Conservation (phyloP, 192 early-diverging fungal species). For the Spinellus fusiger region DNA sequence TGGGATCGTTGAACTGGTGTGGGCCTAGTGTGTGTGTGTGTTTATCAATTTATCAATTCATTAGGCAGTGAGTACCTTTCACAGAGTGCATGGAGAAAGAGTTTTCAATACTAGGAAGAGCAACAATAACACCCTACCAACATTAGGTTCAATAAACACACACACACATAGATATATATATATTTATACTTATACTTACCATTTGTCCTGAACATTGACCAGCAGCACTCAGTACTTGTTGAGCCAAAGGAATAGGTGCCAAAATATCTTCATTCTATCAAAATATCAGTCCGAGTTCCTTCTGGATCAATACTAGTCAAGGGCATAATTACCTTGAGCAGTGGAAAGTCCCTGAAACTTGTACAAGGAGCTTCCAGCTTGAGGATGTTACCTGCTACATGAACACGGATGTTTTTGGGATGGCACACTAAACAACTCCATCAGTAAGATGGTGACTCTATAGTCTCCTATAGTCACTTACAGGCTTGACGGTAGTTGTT, state of each 20-base stretch:
- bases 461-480: conserved; percentile 19
- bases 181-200: conserved; percentile 9
- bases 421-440: conserved; percentile 30
- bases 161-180: not conserved
- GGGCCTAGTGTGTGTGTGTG: conserved; percentile 25
- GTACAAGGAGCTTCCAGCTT: conserved; percentile 40
- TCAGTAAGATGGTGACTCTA: not conserved
- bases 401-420: conserved; percentile 45
- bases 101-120: conserved; percentile 51
- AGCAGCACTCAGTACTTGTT: conserved; percentile 13
- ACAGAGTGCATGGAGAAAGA: conserved; percentile 44
- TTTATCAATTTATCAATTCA: not conserved
- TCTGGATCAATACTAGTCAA: no score
- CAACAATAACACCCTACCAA: conserved; percentile 40
- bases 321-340: not conserved
- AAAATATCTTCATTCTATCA: not conserved
- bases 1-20: conserved; percentile 38
- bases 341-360: conserved; percentile 18
- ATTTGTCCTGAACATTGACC: conserved; percentile 16
- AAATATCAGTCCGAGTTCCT: no score
- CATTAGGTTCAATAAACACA: not conserved
- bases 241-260: conserved; percentile 12
- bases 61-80: conserved; percentile 11
- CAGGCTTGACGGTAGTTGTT: conserved; percentile 42
- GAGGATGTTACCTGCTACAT: conserved; percentile 50